A percentile compares a stretch with the other conserved stretches of the same genome.
phyloP scores from a whole-genome alignment of 1,284 basidiomycete species.

The Mycena citricolor region DNA sequence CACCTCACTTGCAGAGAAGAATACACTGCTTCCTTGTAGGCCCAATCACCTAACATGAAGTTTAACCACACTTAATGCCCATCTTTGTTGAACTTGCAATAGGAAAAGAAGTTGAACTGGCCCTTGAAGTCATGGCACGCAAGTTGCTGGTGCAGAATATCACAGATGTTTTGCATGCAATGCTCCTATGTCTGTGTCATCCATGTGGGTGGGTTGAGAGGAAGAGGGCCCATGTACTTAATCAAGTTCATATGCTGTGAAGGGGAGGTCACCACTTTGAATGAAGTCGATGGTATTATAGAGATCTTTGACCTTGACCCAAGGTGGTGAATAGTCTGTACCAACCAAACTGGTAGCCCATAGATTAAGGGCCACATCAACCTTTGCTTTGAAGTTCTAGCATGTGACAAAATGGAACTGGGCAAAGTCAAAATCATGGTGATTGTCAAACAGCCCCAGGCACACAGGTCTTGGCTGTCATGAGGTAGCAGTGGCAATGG shows the following conservation, averaged over 20 bases:
- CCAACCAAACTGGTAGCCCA: conserved; percentile 5
- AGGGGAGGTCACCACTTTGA: conserved; percentile 5
- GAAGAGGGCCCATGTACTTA: conserved; percentile 7
- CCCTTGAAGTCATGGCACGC: conserved; percentile 28
- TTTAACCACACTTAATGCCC: conserved; percentile 27
- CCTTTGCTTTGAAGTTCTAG: conserved; percentile 1
- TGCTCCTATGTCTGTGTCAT: conserved; percentile 36
- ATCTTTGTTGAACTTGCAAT: conserved; percentile 22
- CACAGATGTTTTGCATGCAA: conserved; percentile 33
- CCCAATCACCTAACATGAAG: conserved; percentile 38
- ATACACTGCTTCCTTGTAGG: conserved; percentile 30
- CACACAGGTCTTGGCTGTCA: conserved; percentile 3
- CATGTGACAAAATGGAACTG: conserved; percentile 12
- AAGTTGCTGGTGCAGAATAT: conserved; percentile 30
- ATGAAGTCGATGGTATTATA: conserved; percentile 7
- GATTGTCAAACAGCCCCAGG: conserved; percentile 9
- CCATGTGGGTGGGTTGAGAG: conserved; percentile 29
- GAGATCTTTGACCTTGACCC: conserved; percentile 1
- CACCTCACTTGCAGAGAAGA: not conserved
- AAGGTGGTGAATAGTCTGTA: not conserved
- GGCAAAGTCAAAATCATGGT: conserved; percentile 9
- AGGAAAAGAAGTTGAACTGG: conserved; percentile 32
- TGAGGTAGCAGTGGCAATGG: conserved; percentile 8
- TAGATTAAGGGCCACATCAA: conserved; percentile 10
- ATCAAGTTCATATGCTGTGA: conserved; percentile 4